These are phyloP conservation scores for Rhipidocladum racemiflorum DNA, from an alignment of 176 grass and related monocot genomes.

Conservation along the genomic window DNA sequence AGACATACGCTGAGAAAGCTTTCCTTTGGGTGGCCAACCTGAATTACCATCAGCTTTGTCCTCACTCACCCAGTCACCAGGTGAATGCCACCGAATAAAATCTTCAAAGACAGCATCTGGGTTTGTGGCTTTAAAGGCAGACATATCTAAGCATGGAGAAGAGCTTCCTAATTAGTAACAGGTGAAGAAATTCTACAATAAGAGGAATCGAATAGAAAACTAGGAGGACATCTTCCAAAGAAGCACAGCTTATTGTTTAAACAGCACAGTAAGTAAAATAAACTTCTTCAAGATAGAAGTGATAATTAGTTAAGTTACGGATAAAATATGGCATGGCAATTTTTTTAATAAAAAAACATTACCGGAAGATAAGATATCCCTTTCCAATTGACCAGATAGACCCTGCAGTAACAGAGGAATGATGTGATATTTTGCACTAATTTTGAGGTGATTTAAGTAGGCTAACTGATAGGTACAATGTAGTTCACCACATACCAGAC, in stretches of 20 bases:
- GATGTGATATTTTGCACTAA: conserved; percentile 23
- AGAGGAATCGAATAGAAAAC: background rate
- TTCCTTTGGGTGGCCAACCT: conserved; percentile 79
- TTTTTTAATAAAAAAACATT: conserved; percentile 22
- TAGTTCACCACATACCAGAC: background rate
- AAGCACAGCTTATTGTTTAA: background rate
- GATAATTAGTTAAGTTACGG: background rate
- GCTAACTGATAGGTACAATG: background rate
- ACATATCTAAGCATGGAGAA: conserved; percentile 74
- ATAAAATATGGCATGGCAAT: background rate
- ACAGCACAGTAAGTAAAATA: conserved; percentile 33
- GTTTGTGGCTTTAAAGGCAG: conserved; percentile 99
- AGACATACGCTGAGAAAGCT: conserved; percentile 85
- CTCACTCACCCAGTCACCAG: conserved; percentile 86
- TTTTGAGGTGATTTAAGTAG: conserved; percentile 22
- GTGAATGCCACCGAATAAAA: conserved; percentile 98
- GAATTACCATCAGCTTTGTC: conserved; percentile 42
- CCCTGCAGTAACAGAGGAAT: conserved; percentile 56
- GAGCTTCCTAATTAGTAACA: conserved; percentile 30
- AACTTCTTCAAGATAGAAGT: conserved; percentile 13
- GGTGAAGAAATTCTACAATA: background rate
- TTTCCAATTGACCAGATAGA: conserved; percentile 88
- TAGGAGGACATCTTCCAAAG: background rate
- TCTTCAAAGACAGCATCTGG: conserved; percentile 93
- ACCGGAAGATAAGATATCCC: conserved; percentile 89